These are phyloP conservation scores for Echria macrotheca DNA, from an alignment of 495 filamentous ascomycete species.

Conservation along the genomic window DNA sequence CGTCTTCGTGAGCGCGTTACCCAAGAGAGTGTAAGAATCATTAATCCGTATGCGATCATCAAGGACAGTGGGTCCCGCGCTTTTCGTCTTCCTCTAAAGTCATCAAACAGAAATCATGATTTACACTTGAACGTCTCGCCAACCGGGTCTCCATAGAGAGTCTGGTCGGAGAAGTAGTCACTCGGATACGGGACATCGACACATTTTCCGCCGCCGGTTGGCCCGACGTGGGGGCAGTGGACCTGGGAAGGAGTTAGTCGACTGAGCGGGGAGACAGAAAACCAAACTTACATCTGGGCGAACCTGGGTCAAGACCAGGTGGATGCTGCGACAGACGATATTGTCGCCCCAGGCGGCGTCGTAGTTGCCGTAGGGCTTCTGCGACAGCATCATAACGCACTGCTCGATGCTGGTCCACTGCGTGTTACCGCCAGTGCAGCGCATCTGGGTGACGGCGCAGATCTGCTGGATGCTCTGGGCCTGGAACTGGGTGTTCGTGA, in stretches of 20 bases:
- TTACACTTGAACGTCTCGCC: slow-evolving; percentile 34
- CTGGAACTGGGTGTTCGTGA: slow-evolving; percentile 22
- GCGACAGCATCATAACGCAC: slow-evolving; percentile 22
- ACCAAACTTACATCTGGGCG: slow-evolving; percentile 31
- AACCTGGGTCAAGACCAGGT: slow-evolving; percentile 32
- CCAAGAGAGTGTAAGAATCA: too few species aligned
- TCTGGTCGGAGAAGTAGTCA: slow-evolving; percentile 30
- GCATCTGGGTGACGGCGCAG: slow-evolving; percentile 25
- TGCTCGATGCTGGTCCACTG: slow-evolving; percentile 27
- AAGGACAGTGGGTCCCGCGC: background rate
- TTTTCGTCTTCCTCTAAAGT: background rate
- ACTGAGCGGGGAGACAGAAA: background rate
- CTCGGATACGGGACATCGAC: slow-evolving; percentile 24
- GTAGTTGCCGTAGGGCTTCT: slow-evolving; percentile 32
- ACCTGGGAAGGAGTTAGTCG: slow-evolving; percentile 4
- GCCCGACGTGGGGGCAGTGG: slow-evolving; percentile 38
- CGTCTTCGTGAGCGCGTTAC: too few species aligned
- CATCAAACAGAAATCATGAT: background rate
- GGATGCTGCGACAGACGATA: slow-evolving; percentile 34
- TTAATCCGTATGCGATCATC: too few species aligned
- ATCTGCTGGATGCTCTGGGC: slow-evolving; percentile 22
- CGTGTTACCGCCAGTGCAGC: slow-evolving; percentile 28
- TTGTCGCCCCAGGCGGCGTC: slow-evolving; percentile 39
- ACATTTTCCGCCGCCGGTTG: slow-evolving; percentile 37
- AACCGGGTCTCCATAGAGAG: slow-evolving; percentile 26